Conservation (phyloP, 192 early-diverging fungal genomes). For the Coemansia sp. region DNA sequence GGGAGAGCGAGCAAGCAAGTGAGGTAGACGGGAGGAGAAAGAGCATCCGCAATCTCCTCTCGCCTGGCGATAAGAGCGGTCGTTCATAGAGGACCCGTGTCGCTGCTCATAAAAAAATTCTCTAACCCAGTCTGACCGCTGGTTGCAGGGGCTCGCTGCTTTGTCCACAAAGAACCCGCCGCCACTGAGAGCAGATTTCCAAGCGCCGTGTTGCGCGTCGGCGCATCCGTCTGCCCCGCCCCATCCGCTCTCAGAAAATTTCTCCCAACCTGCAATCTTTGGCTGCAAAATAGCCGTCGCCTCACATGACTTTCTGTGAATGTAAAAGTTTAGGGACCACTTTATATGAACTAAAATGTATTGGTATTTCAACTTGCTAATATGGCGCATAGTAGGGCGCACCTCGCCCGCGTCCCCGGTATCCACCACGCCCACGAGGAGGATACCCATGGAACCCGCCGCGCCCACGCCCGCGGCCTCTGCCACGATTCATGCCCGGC, state of each 20-base stretch:
- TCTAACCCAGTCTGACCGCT: background rate
- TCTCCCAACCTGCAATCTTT: background rate
- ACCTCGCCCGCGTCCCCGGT: constrained; percentile 50
- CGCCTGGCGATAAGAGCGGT: background rate
- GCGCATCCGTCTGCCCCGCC: background rate
- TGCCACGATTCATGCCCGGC: constrained; percentile 83
- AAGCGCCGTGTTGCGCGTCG: background rate
- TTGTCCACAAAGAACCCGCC: background rate
- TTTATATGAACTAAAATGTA: no score
- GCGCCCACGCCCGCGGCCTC: constrained; percentile 70
- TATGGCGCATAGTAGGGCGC: constrained; percentile 39
- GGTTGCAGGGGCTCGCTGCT: background rate
- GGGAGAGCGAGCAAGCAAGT: background rate
- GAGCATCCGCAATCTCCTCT: background rate
- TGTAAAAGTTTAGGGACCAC: background rate
- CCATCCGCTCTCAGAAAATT: background rate
- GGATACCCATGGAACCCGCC: constrained; percentile 68
- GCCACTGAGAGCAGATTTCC: background rate
- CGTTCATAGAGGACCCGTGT: background rate
- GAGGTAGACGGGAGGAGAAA: background rate
- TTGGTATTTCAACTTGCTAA: constrained; percentile 5
- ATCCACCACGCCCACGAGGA: constrained; percentile 46
- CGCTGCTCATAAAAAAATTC: background rate
- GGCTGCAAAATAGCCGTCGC: background rate
- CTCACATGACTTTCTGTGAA: background rate